phyloP scores from a whole-genome alignment of 306 rosid species.

The Lagenaria siceraria region DNA sequence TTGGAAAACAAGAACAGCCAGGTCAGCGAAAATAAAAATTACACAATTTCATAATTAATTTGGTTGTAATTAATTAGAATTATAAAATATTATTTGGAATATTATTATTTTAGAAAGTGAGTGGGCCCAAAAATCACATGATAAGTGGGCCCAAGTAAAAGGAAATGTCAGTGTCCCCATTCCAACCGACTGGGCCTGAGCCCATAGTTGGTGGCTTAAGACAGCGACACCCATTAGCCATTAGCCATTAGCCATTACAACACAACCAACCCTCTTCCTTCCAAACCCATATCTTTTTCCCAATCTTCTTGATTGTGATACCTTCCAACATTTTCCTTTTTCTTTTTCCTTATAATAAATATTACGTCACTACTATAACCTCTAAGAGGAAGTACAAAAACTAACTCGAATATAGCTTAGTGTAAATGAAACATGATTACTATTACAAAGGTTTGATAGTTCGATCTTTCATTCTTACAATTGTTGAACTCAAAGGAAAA shows the following conservation, averaged over 20 bases:
- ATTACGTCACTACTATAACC: background rate
- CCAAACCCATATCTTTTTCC: slow-evolving; percentile 21
- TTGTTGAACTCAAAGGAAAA: no score
- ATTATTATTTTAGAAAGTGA: background rate
- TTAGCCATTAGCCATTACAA: slow-evolving; percentile 3
- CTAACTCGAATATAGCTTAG: no score
- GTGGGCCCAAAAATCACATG: slow-evolving; percentile 18
- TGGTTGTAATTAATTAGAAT: background rate
- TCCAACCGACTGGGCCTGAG: slow-evolving; percentile 51
- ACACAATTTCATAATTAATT: background rate
- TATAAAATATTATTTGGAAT: background rate
- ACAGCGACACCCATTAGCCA: slow-evolving; percentile 21
- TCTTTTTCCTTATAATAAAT: background rate
- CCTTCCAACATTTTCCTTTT: background rate
- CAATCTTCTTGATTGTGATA: slow-evolving; percentile 34
- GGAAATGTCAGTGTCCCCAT: slow-evolving; percentile 16
- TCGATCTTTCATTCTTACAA: background rate
- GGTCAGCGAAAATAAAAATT: background rate
- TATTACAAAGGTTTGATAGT: no score
- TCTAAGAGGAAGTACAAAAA: background rate
- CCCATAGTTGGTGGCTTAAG: slow-evolving; percentile 38
- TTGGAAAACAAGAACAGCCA: background rate
- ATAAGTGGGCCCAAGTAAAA: slow-evolving; percentile 3
- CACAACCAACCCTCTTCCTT: slow-evolving; percentile 13
- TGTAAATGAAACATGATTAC: no score